A percentile compares a stretch with the other conserved stretches of the same genome.
phyloP scores from a whole-genome alignment of 805 yeast genomes.

The Clavispora fructus region DNA sequence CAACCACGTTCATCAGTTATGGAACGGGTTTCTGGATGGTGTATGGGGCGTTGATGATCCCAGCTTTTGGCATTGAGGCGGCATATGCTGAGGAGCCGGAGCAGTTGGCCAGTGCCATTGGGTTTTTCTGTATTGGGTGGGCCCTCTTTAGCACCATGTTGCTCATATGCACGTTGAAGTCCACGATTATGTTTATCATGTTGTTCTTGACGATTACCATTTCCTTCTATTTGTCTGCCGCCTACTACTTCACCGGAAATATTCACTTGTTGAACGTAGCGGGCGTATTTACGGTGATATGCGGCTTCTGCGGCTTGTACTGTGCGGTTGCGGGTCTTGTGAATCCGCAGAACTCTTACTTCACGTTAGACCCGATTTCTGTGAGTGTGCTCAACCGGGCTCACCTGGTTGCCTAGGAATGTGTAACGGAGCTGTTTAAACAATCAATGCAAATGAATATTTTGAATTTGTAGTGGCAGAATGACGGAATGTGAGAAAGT shows the following conservation, averaged over 20 bases:
- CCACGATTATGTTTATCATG: slow-evolving; percentile 58
- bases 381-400: slow-evolving; percentile 46
- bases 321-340: slow-evolving; percentile 53
- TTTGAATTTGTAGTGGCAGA: no score
- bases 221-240: slow-evolving; percentile 51
- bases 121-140: slow-evolving; percentile 61
- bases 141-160: slow-evolving; percentile 53
- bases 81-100: slow-evolving; percentile 36
- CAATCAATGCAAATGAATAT: no score
- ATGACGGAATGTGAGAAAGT: no score
- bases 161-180: slow-evolving; percentile 50
- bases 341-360: slow-evolving; percentile 11
- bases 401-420: neutral
- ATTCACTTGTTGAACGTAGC: slow-evolving; percentile 47
- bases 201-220: slow-evolving; percentile 49
- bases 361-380: slow-evolving; percentile 7
- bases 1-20: slow-evolving; percentile 54
- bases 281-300: slow-evolving; percentile 55
- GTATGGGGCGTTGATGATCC: slow-evolving; percentile 1
- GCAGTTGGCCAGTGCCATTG: slow-evolving; percentile 46
- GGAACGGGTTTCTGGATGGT: slow-evolving; percentile 19
- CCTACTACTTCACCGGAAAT: slow-evolving; percentile 45
- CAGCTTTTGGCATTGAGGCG: slow-evolving; percentile 3
- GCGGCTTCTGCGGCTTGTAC: slow-evolving; percentile 57
- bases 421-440: no score